A percentile compares a stretch with the other conserved stretches of the same genome.
Conservation (phyloP, 306 rosid genomes). For the Quercus ilex region DNA sequence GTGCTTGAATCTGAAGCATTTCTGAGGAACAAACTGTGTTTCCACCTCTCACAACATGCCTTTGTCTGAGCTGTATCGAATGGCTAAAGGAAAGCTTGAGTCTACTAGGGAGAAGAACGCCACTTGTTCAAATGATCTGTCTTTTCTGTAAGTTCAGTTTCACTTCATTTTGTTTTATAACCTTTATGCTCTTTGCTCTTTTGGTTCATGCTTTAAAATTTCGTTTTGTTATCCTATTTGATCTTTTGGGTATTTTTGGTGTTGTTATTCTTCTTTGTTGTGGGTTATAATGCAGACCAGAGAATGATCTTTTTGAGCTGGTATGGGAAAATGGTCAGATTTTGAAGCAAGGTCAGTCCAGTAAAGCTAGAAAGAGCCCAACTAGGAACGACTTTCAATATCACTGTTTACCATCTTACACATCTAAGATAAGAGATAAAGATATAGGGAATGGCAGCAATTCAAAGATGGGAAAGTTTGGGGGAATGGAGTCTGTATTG, state of each 20-base stretch:
- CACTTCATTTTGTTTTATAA: constrained; percentile 3
- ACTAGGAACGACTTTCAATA: constrained; percentile 49
- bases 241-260: not conserved
- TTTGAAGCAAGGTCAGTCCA: constrained; percentile 70
- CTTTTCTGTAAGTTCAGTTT: constrained; percentile 60
- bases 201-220: constrained; percentile 18
- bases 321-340: constrained; percentile 93
- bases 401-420: constrained; percentile 57
- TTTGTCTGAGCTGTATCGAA: constrained; percentile 72
- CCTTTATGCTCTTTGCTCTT: constrained; percentile 6
- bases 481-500: constrained; percentile 45
- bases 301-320: constrained; percentile 74
- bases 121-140: constrained; percentile 35
- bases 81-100: constrained; percentile 58
- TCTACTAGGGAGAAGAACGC: constrained; percentile 39
- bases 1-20: constrained; percentile 35
- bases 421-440: constrained; percentile 54
- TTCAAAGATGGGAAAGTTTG: constrained; percentile 56
- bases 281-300: constrained; percentile 57
- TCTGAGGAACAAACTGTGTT: constrained; percentile 28
- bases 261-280: constrained; percentile 1
- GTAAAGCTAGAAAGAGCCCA: constrained; percentile 63
- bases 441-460: constrained; percentile 41
- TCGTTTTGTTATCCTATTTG: constrained; percentile 12
- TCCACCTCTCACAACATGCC: constrained; percentile 59